Percentiles rank a stretch among this genome's conserved stretches.
phyloP scores from a whole-genome alignment of 164 flowering plant species.

The Cinnamomum chago region DNA sequence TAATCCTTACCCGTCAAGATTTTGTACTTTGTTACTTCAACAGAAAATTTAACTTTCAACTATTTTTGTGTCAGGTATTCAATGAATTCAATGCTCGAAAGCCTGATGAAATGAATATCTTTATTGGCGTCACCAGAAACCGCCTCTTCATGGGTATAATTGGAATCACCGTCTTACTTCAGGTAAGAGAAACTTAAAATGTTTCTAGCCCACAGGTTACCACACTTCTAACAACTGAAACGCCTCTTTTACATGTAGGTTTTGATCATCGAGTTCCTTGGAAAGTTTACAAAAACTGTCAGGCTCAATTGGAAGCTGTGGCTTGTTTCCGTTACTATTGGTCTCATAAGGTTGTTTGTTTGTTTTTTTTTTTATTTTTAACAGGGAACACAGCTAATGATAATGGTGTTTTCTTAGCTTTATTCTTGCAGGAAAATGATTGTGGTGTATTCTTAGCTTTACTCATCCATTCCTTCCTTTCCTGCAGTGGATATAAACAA shows the following conservation, averaged over 20 bases:
- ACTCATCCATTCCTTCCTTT: background rate
- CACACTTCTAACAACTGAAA: background rate
- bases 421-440: no score
- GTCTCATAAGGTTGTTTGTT: constrained; percentile 73
- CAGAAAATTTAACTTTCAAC: background rate
- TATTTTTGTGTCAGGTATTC: constrained; percentile 44
- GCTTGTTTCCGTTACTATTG: constrained; percentile 60
- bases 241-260: constrained; percentile 29
- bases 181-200: constrained; percentile 34
- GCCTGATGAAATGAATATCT: constrained; percentile 81
- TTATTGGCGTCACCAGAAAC: constrained; percentile 63
- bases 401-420: no score
- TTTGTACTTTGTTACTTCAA: background rate
- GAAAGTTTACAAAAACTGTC: constrained; percentile 66
- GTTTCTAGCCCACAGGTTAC: no score
- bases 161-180: constrained; percentile 57
- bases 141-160: constrained; percentile 72
- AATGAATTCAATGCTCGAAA: constrained; percentile 93
- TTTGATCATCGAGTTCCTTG: constrained; percentile 70
- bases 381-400: no score
- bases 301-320: constrained; percentile 64
- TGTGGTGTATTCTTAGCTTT: no score
- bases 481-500: background rate
- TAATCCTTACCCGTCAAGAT: background rate
- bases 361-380: background rate